Evolutionary conservation across 208 protist genomes (phyloP).

Genomic region (Tritrichomonas musculus): DNA sequence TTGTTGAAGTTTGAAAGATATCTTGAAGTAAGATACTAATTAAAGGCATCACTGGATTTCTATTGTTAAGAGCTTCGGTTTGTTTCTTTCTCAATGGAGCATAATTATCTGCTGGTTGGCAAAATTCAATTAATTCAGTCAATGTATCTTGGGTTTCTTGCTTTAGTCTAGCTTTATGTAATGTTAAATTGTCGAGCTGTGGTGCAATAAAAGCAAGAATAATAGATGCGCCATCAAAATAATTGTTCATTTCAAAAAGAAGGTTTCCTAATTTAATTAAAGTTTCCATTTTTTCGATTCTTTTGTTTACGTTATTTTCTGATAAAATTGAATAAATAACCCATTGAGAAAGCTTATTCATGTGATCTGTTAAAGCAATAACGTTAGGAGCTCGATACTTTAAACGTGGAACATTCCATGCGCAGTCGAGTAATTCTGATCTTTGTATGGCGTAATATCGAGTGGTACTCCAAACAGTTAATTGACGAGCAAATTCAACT

Average conservation of each 20-base stretch:
- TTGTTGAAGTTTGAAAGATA: neutral
- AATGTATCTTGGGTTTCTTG: neutral
- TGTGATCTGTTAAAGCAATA: neutral
- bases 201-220: neutral
- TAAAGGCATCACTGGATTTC: neutral
- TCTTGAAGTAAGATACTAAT: neutral
- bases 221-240: neutral
- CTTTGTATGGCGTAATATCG: neutral
- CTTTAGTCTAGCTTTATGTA: neutral
- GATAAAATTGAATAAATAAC: neutral
- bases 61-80: neutral
- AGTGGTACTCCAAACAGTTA: neutral
- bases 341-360: neutral
- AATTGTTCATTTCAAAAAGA: neutral
- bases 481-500: neutral
- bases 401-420: neutral
- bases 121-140: neutral
- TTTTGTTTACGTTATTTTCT: neutral
- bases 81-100: neutral
- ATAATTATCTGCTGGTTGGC: neutral
- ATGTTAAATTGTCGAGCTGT: neutral
- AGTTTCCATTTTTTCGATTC: neutral
- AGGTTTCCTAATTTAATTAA: neutral
- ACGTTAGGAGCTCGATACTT: slow-evolving; percentile 19
- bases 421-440: neutral